phyloP scores from a whole-genome alignment of 768 basidiomycete species.

The Phanerochaete sordida region DNA sequence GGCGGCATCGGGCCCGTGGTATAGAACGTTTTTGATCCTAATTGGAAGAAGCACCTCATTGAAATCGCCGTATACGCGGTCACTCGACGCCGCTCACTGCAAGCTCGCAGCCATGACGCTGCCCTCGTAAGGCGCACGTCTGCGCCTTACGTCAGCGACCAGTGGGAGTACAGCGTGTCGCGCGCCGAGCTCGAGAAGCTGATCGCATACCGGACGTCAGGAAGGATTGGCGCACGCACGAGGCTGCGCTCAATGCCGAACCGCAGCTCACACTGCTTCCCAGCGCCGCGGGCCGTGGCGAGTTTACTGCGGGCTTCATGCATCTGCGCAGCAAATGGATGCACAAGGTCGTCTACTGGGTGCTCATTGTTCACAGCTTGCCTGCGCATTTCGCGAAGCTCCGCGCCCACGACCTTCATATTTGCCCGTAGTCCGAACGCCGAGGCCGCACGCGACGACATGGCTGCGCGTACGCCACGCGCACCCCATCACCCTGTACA shows the following conservation, averaged over 20 bases:
- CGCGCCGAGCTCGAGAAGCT: constrained; percentile 47
- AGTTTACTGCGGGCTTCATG: constrained; percentile 54
- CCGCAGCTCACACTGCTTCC: constrained; percentile 55
- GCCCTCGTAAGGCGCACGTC: no score
- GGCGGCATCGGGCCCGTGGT: no score
- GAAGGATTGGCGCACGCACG: constrained; percentile 55
- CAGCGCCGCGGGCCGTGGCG: constrained; percentile 41
- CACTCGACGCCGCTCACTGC: constrained; percentile 35
- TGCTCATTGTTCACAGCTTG: constrained; percentile 66
- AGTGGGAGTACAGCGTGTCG: constrained; percentile 33
- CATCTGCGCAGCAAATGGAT: constrained; percentile 43
- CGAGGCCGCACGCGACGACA: constrained; percentile 9
- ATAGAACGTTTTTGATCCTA: no score
- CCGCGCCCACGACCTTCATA: constrained; percentile 53
- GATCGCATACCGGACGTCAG: constrained; percentile 45
- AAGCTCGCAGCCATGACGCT: constrained; percentile 47
- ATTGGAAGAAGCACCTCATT: no score
- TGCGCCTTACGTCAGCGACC: constrained; percentile 26
- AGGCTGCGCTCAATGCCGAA: constrained; percentile 44
- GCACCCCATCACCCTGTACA: background rate
- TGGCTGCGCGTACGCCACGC: background rate
- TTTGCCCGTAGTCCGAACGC: constrained; percentile 35
- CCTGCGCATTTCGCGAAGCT: constrained; percentile 59
- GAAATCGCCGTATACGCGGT: constrained; percentile 42
- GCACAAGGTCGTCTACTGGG: constrained; percentile 48